Percentiles rank a stretch among this genome's conserved stretches.
Conservation (phyloP, 192 early-diverging fungal genomes). For the Coemansia sp. region DNA sequence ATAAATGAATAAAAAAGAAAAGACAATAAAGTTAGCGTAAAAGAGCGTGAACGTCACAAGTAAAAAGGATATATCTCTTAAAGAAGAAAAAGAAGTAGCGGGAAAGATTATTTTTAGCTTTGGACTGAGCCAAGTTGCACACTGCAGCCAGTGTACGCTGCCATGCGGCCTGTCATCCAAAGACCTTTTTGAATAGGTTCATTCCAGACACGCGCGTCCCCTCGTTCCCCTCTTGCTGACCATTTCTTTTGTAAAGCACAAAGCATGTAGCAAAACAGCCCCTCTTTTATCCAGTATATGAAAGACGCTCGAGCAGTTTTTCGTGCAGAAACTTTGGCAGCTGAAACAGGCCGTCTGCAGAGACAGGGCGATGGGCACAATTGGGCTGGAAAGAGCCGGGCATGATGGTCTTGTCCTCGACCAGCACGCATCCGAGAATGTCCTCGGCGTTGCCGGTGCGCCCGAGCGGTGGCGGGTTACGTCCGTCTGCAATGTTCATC, state of each 20-base stretch:
- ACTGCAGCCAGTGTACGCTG: neutral
- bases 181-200: neutral
- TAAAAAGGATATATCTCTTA: slow-evolving; percentile 11
- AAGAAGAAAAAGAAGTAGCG: slow-evolving; percentile 10
- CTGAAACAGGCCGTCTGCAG: slow-evolving; percentile 45
- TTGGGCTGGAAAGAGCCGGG: slow-evolving; percentile 43
- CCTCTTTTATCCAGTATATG: neutral
- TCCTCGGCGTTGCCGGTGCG: slow-evolving; percentile 47
- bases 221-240: neutral
- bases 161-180: neutral
- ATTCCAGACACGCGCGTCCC: neutral
- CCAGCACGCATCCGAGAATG: slow-evolving; percentile 40
- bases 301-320: slow-evolving; percentile 28
- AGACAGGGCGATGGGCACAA: slow-evolving; percentile 38
- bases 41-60: slow-evolving; percentile 5
- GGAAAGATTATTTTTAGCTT: slow-evolving; percentile 1
- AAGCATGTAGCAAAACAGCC: neutral
- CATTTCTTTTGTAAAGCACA: neutral
- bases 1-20: slow-evolving; percentile 3
- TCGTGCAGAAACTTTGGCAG: slow-evolving; percentile 44
- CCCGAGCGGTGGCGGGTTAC: slow-evolving; percentile 50
- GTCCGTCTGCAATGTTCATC: slow-evolving; percentile 48
- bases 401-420: slow-evolving; percentile 36
- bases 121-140: neutral
- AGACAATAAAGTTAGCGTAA: slow-evolving; percentile 6